Evolutionary conservation across 306 rosid genomes (phyloP).

Genomic region (Sechiopsis laciniata): DNA sequence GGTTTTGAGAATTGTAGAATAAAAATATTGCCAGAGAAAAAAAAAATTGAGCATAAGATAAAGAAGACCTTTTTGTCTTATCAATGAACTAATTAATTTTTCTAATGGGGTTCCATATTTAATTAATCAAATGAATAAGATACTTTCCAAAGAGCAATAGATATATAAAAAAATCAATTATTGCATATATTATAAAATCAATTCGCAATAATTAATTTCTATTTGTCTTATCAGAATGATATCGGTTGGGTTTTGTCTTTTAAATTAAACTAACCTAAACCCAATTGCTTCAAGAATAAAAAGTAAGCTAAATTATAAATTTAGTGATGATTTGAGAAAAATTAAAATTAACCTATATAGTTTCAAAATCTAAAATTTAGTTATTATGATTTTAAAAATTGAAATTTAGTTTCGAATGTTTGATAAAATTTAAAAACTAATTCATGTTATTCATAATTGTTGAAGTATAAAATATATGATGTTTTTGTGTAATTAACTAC

Average conservation of each 20-base stretch:
- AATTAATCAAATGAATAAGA: slow-evolving; percentile 1
- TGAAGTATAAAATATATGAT: too few species aligned
- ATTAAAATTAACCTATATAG: too few species aligned
- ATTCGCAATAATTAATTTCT: slow-evolving; percentile 18
- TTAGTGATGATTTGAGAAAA: too few species aligned
- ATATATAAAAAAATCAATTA: slow-evolving; percentile 2
- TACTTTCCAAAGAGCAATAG: slow-evolving; percentile 1
- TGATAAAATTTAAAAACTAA: too few species aligned
- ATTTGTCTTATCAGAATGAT: slow-evolving; percentile 18
- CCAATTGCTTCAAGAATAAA: slow-evolving; percentile 14
- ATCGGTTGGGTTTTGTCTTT: slow-evolving; percentile 15
- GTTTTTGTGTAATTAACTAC: too few species aligned
- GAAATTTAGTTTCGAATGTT: too few species aligned
- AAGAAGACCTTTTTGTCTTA: slow-evolving; percentile 12
- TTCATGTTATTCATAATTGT: too few species aligned
- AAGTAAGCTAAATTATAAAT: background rate
- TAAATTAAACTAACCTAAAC: slow-evolving; percentile 6
- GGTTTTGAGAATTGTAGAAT: background rate
- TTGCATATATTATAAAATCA: too few species aligned
- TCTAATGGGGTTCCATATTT: background rate
- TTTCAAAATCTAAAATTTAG: too few species aligned
- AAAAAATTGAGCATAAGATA: slow-evolving; percentile 15
- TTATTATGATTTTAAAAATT: too few species aligned
- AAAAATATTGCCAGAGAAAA: background rate
- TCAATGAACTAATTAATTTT: slow-evolving; percentile 10